phyloP scores from a whole-genome alignment of 768 basidiomycete genomes.

The Serpula lacrymans region DNA sequence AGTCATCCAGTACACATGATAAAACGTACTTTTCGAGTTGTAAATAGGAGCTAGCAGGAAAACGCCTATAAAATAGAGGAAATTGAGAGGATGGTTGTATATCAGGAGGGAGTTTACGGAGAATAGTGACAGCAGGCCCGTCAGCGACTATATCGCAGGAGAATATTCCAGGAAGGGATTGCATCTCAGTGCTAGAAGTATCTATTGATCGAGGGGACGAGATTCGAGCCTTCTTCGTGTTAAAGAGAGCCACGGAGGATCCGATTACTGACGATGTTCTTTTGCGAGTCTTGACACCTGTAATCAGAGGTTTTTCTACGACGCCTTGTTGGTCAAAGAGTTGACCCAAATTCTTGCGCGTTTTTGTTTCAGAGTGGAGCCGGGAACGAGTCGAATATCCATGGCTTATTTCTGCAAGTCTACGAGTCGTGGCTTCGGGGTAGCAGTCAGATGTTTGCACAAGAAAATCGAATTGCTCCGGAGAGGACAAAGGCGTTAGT shows the following conservation, averaged over 20 bases:
- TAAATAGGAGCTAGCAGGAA: constrained; percentile 60
- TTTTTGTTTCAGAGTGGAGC: too few species aligned
- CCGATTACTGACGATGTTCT: too few species aligned
- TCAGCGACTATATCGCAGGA: not conserved
- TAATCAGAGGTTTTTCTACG: too few species aligned
- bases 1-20: too few species aligned
- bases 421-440: constrained; percentile 1
- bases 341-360: too few species aligned
- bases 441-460: constrained; percentile 14
- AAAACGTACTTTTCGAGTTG: constrained; percentile 37
- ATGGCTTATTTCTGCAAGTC: not conserved
- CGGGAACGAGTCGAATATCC: not conserved
- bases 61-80: constrained; percentile 66
- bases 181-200: too few species aligned
- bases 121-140: constrained; percentile 21
- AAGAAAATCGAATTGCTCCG: constrained; percentile 8
- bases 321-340: too few species aligned
- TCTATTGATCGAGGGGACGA: too few species aligned
- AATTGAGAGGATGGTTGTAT: constrained; percentile 49
- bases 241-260: too few species aligned
- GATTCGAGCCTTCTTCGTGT: too few species aligned
- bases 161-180: too few species aligned
- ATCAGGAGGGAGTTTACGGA: constrained; percentile 49
- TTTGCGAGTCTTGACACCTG: too few species aligned
- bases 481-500: constrained; percentile 28